Conservation (phyloP, 768 basidiomycete genomes). For the Lentinus brumalis region DNA sequence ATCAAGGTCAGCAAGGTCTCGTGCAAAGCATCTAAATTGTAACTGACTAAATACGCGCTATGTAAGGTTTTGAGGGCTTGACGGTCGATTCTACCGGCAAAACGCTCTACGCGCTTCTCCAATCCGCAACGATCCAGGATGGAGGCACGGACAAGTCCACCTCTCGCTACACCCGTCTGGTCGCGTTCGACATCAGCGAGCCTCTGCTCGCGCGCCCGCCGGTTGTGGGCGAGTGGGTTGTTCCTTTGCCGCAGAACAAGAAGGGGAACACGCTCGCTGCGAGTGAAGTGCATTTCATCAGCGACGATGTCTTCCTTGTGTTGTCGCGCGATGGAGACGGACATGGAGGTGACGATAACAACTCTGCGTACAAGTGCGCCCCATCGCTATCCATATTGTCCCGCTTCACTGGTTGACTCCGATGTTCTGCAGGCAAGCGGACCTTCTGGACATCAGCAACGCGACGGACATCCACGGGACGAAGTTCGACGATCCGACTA, state of each 20-base stretch:
- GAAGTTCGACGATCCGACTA: slow-evolving; percentile 53
- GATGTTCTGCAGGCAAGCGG: slow-evolving; percentile 47
- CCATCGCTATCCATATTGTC: background rate
- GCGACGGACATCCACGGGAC: slow-evolving; percentile 66
- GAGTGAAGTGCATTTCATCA: slow-evolving; percentile 62
- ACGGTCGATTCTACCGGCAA: slow-evolving; percentile 49
- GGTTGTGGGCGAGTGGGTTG: slow-evolving; percentile 60
- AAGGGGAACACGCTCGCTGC: slow-evolving; percentile 52
- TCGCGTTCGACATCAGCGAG: slow-evolving; percentile 54
- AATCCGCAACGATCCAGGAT: slow-evolving; percentile 65
- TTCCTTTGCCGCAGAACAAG: slow-evolving; percentile 54
- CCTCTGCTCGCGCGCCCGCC: slow-evolving; percentile 32
- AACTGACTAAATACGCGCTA: background rate
- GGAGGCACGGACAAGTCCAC: slow-evolving; percentile 52
- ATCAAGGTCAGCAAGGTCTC: slow-evolving; percentile 46
- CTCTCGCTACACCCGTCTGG: slow-evolving; percentile 54
- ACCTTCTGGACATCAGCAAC: slow-evolving; percentile 55
- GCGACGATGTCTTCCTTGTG: slow-evolving; percentile 55
- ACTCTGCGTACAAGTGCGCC: slow-evolving; percentile 54
- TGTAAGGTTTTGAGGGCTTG: slow-evolving; percentile 59
- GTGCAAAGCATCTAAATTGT: background rate
- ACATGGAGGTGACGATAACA: slow-evolving; percentile 50
- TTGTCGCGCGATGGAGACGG: slow-evolving; percentile 65
- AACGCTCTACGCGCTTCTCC: slow-evolving; percentile 62
- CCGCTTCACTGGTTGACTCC: background rate